phyloP scores from a whole-genome alignment of 208 protist species.

The Trypanosoma melophagium region DNA sequence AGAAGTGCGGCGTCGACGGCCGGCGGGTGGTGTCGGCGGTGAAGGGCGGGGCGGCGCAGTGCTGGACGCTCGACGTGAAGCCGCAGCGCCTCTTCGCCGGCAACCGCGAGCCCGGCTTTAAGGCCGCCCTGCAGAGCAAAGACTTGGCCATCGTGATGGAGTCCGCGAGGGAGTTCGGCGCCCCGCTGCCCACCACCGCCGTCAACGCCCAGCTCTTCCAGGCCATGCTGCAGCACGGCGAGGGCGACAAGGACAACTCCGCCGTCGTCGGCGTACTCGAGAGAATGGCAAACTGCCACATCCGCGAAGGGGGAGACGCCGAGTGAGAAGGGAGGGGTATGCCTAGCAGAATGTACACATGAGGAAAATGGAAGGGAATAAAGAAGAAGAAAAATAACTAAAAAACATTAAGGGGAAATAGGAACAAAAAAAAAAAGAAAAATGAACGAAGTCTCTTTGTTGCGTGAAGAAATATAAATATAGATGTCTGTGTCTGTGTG shows the following conservation, averaged over 20 bases:
- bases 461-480: background rate
- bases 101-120: constrained; percentile 94
- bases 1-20: constrained; percentile 89
- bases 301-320: constrained; percentile 62
- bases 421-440: background rate
- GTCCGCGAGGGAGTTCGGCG: constrained; percentile 83
- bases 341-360: too few species aligned
- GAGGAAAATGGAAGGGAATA: too few species aligned
- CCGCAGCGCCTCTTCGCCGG: constrained; percentile 90
- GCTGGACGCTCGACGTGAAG: constrained; percentile 92
- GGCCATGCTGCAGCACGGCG: constrained; percentile 84
- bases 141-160: constrained; percentile 93
- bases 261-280: constrained; percentile 93
- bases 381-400: too few species aligned
- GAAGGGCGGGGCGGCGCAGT: constrained; percentile 90
- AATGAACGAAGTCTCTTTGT: background rate
- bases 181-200: constrained; percentile 87
- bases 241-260: constrained; percentile 92
- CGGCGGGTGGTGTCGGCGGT: constrained; percentile 86
- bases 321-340: too few species aligned
- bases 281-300: constrained; percentile 77
- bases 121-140: constrained; percentile 94
- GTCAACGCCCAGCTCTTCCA: constrained; percentile 92
- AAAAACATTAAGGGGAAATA: too few species aligned
- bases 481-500: too few species aligned